Evolutionary conservation across 208 protist species (phyloP).

Genomic region (Crithidia fasciculata): DNA sequence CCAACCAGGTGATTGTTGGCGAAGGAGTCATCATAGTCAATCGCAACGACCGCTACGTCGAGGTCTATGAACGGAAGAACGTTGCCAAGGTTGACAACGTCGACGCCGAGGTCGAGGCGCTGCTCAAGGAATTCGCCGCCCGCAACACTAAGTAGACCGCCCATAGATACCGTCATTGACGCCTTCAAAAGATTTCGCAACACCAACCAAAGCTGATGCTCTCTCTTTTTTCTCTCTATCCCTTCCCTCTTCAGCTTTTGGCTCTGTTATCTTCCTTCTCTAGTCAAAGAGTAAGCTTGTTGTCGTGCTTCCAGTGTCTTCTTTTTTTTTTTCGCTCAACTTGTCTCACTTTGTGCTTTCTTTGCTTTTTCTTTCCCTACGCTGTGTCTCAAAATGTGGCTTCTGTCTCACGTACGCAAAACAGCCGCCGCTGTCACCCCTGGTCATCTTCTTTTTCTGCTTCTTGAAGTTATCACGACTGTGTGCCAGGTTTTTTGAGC

Average conservation of each 20-base stretch:
- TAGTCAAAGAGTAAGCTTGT: no score
- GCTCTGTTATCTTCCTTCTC: neutral
- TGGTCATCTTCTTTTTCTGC: neutral
- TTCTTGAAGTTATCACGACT: neutral
- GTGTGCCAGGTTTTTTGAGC: neutral
- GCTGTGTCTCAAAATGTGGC: neutral
- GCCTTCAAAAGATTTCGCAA: neutral
- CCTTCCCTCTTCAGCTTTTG: neutral
- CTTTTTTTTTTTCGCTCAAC: slow-evolving; percentile 5
- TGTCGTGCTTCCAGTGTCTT: slow-evolving; percentile 1
- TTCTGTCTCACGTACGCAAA: neutral
- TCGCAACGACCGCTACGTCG: slow-evolving; percentile 61
- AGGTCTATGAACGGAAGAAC: slow-evolving; percentile 66
- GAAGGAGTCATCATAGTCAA: slow-evolving; percentile 67
- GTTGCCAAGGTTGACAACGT: slow-evolving; percentile 38
- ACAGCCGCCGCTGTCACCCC: neutral
- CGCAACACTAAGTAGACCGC: slow-evolving; percentile 16
- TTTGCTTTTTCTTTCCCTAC: neutral
- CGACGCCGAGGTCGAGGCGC: slow-evolving; percentile 41
- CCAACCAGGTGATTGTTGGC: slow-evolving; percentile 48
- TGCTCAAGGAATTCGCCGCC: slow-evolving; percentile 45
- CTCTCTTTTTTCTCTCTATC: neutral
- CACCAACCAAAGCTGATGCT: neutral
- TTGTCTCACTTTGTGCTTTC: neutral
- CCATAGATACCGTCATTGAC: neutral